phyloP scores from a whole-genome alignment of 2,329 filamentous ascomycete species.

The Fusarium sp. region DNA sequence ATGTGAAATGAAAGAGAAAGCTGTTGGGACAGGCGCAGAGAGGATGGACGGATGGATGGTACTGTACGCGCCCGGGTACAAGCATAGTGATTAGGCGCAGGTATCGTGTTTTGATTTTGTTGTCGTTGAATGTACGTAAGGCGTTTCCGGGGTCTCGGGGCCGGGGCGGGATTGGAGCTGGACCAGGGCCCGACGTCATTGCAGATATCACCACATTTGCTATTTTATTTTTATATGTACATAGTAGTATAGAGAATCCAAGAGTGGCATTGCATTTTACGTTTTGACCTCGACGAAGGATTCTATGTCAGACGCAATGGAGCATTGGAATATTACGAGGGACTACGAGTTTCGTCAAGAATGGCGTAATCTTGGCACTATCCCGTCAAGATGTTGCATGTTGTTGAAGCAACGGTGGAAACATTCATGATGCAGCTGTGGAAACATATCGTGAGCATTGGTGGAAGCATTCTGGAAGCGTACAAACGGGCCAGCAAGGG shows the following conservation, averaged over 20 bases:
- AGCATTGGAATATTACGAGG: neutral
- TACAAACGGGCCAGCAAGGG: neutral
- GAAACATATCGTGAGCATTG: neutral
- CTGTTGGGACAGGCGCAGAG: slow-evolving; percentile 3
- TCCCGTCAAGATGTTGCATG: slow-evolving; percentile 2
- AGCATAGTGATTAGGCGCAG: slow-evolving; percentile 25
- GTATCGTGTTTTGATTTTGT: slow-evolving; percentile 25
- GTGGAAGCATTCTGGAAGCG: slow-evolving; percentile 9
- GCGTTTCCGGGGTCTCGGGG: slow-evolving; percentile 34
- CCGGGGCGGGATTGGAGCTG: slow-evolving; percentile 13
- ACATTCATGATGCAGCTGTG: slow-evolving; percentile 2
- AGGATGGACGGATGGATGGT: neutral
- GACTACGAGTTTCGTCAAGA: neutral
- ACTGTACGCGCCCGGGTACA: slow-evolving; percentile 10
- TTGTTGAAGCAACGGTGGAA: slow-evolving; percentile 3
- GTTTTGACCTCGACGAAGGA: neutral
- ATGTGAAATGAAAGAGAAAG: slow-evolving; percentile 22
- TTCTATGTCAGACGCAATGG: neutral
- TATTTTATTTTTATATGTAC: slow-evolving; percentile 6
- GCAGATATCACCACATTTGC: slow-evolving; percentile 32
- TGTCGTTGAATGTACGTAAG: slow-evolving; percentile 41
- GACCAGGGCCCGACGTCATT: slow-evolving; percentile 26
- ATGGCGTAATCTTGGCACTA: neutral
- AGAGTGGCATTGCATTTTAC: slow-evolving; percentile 14
- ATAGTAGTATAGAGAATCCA: slow-evolving; percentile 24